phyloP scores from a whole-genome alignment of 1,284 basidiomycete species.

The Trichosporon sp. region DNA sequence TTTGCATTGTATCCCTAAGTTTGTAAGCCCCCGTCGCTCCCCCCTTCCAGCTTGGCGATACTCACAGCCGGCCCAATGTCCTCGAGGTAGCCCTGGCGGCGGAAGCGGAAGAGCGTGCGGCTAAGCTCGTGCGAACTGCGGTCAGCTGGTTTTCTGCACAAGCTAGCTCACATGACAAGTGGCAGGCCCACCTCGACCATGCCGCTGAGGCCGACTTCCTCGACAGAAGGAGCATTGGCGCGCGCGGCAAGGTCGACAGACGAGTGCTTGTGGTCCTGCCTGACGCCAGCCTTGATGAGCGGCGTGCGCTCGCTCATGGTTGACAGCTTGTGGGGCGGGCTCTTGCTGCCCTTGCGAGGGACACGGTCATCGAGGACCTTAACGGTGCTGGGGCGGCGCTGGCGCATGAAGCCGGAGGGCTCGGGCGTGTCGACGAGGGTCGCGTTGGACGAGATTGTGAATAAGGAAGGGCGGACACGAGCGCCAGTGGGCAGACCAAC shows the following conservation, averaged over 20 bases:
- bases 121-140: slow-evolving; percentile 79
- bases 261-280: slow-evolving; percentile 43
- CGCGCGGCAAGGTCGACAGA: slow-evolving; percentile 28
- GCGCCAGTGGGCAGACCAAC: slow-evolving; percentile 25
- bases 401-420: slow-evolving; percentile 25
- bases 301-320: slow-evolving; percentile 45
- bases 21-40: slow-evolving; percentile 13
- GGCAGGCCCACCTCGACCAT: slow-evolving; percentile 47
- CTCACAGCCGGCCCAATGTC: slow-evolving; percentile 79
- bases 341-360: background rate
- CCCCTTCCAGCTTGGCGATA: background rate
- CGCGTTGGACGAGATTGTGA: slow-evolving; percentile 7
- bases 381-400: slow-evolving; percentile 48
- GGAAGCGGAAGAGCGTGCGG: slow-evolving; percentile 69
- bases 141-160: background rate
- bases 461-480: background rate
- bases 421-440: slow-evolving; percentile 19
- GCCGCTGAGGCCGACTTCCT: slow-evolving; percentile 38
- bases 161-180: slow-evolving; percentile 49
- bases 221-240: slow-evolving; percentile 19
- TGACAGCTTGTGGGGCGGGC: background rate
- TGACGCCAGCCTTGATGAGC: slow-evolving; percentile 52
- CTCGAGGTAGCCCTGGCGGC: slow-evolving; percentile 74
- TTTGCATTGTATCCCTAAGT: slow-evolving; percentile 71
- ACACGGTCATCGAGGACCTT: slow-evolving; percentile 33